Evolutionary conservation across 2,329 filamentous ascomycete species (phyloP), one percentile per base, ranked within the genome.

Genomic region (Leptographium radiaticola): DNA sequence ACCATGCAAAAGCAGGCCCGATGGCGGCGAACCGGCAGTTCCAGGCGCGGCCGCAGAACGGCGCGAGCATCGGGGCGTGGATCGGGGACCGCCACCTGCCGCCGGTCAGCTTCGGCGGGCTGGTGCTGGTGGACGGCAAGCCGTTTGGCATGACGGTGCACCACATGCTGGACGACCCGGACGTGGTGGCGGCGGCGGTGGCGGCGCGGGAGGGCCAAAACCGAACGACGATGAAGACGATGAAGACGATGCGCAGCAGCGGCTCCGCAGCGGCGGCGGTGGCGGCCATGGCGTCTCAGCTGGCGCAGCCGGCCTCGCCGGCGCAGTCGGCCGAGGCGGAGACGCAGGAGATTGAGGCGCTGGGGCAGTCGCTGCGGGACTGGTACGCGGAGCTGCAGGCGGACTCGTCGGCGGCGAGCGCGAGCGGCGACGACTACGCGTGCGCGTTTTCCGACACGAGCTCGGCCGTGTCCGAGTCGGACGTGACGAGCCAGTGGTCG

Each of bases 91-190:
- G 87, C 46, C 91, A 96, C 64, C 73, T 96, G 3, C 89, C 90
- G 7, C 89, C 91, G 2, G 91, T 95, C 4, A 94, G 89, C 36
- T 89, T 95, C 60, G 91, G 91, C 13, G 91, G 91, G 10, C 76
- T 95, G 5, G 81, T 97, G 43, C 71, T 93, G 36, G 81, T 97
- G 2, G 89, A 97, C 63, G 82, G 86, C 53, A 83, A 86, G 65
- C 81, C 87, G 0, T 93, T 89, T 62, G 91, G 91, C 13, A 93
- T 97, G 87, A 96, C 89, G 25, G 91, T 97, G 0, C 91, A 97
- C 63, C 91, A 97, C 67, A 91, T 97, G 82, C 79, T 97, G 2
- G 91, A 96, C 72, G 79, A 83, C 55, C 80, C 79, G 1, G 77
- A 79, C 4, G 67, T 68, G 25, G 62, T 58, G 0, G 46, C 56